Evolutionary conservation across 2,329 filamentous ascomycete species (phyloP).

Genomic region (Paecilomyces variotii): DNA sequence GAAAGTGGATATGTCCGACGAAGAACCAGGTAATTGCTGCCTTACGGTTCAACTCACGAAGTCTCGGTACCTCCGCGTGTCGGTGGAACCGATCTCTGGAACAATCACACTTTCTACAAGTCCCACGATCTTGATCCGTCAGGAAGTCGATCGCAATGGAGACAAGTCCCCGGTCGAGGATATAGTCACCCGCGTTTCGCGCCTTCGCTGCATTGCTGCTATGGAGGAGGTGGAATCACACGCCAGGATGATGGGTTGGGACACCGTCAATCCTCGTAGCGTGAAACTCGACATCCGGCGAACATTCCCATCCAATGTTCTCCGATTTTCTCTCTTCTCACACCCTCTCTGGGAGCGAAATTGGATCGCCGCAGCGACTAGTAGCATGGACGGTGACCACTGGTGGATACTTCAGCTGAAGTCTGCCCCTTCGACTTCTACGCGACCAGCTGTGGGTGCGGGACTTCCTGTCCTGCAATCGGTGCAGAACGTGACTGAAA

Average conservation of each 20-base stretch:
- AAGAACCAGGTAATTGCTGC: conserved; percentile 58
- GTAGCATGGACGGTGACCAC: conserved; percentile 64
- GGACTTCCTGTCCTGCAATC: conserved; percentile 13
- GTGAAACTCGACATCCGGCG: conserved; percentile 44
- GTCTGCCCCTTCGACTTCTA: conserved; percentile 9
- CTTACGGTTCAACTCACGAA: conserved; percentile 63
- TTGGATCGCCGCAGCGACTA: conserved; percentile 65
- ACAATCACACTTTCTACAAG: conserved; percentile 61
- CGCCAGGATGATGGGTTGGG: conserved; percentile 29
- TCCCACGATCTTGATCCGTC: conserved; percentile 46
- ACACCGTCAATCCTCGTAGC: conserved; percentile 27
- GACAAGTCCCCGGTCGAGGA: conserved; percentile 36
- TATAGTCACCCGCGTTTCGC: conserved; percentile 28
- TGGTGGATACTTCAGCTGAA: conserved; percentile 61
- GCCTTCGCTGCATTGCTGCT: conserved; percentile 30
- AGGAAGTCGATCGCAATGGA: conserved; percentile 59
- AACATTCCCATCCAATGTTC: conserved; percentile 55
- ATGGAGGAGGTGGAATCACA: conserved; percentile 33
- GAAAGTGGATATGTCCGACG: conserved; percentile 48
- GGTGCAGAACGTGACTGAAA: conserved; percentile 22
- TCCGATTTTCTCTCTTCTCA: conserved; percentile 61
- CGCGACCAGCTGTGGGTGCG: conserved; percentile 2
- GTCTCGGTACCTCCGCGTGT: conserved; percentile 52
- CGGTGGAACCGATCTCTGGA: conserved; percentile 74
- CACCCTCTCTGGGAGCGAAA: conserved; percentile 61